A percentile compares a stretch with the other conserved stretches of the same genome.
These are phyloP conservation scores for Daldinia sp. DNA, from an alignment of 2,329 filamentous ascomycete species.

Conservation along the genomic window DNA sequence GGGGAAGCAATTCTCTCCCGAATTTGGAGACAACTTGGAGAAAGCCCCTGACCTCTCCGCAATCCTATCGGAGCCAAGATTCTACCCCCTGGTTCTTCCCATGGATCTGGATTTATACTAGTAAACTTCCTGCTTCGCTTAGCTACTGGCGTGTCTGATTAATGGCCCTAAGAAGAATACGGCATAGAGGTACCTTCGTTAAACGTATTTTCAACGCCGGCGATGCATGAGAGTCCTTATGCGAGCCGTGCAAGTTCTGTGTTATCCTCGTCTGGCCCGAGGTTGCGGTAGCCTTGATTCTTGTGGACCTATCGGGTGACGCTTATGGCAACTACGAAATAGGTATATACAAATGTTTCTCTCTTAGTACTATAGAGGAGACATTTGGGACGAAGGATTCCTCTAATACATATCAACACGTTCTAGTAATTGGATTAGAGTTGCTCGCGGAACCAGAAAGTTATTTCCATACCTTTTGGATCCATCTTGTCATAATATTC, in stretches of 20 bases:
- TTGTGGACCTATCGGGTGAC: too few species aligned
- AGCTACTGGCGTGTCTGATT: not conserved
- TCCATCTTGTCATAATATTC: not conserved
- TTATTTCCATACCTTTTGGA: not conserved
- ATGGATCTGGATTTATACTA: not conserved
- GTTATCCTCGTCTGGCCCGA: not conserved
- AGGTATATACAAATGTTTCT: not conserved
- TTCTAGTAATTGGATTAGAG: not conserved
- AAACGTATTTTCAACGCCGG: not conserved
- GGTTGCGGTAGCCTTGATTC: too few species aligned
- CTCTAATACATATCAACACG: not conserved
- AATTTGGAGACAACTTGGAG: slow-evolving; percentile 4
- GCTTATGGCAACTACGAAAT: too few species aligned
- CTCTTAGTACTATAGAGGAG: not conserved
- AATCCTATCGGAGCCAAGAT: not conserved
- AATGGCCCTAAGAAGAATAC: not conserved
- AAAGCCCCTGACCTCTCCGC: slow-evolving; percentile 16
- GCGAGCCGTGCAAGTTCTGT: not conserved
- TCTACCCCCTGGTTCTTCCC: slow-evolving; percentile 2
- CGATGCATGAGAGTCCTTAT: not conserved
- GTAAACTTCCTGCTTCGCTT: not conserved
- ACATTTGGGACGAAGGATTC: not conserved
- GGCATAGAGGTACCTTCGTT: not conserved
- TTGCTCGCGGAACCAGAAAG: not conserved
- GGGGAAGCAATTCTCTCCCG: not conserved